Evolutionary conservation across 1,139 yeast species (phyloP).

Genomic region (Tardiomyces digboiensis): DNA sequence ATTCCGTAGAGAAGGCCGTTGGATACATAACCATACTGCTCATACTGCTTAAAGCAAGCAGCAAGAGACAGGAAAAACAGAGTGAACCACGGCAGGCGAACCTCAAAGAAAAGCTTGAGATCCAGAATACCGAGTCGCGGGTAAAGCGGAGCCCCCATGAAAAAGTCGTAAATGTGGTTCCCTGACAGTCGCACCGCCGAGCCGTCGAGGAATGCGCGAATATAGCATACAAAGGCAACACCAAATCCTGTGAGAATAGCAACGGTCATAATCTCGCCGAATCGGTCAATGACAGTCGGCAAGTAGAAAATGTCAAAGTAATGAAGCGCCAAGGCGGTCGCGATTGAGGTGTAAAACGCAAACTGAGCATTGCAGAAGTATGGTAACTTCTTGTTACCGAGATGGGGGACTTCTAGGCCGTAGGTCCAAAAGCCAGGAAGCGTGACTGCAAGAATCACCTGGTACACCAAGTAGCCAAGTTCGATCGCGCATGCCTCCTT

Average conservation of each 20-base stretch:
- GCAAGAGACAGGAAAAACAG: slow-evolving; percentile 71
- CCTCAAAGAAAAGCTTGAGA: slow-evolving; percentile 95
- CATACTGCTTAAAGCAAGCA: slow-evolving; percentile 69
- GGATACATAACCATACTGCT: slow-evolving; percentile 66
- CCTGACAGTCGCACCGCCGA: slow-evolving; percentile 85
- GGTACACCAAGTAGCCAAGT: slow-evolving; percentile 58
- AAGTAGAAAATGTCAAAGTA: slow-evolving; percentile 63
- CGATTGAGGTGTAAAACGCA: slow-evolving; percentile 65
- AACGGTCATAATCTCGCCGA: slow-evolving; percentile 89
- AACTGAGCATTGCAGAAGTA: slow-evolving; percentile 90
- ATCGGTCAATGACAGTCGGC: slow-evolving; percentile 64
- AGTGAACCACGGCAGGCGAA: slow-evolving; percentile 94
- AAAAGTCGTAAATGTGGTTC: slow-evolving; percentile 78
- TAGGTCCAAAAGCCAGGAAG: slow-evolving; percentile 93
- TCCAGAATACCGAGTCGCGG: slow-evolving; percentile 92
- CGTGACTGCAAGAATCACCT: slow-evolving; percentile 68
- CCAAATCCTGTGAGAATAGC: slow-evolving; percentile 72
- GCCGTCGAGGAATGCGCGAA: slow-evolving; percentile 36
- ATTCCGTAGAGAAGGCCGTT: slow-evolving; percentile 68
- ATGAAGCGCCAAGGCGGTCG: slow-evolving; percentile 52
- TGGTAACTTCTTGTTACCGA: slow-evolving; percentile 70
- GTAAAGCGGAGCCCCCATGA: slow-evolving; percentile 96
- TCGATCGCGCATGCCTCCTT: slow-evolving; percentile 59
- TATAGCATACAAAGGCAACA: slow-evolving; percentile 61
- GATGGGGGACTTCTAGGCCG: slow-evolving; percentile 85